phyloP scores from a whole-genome alignment of 2,329 filamentous ascomycete genomes.

The Fonsecaea nubica region DNA sequence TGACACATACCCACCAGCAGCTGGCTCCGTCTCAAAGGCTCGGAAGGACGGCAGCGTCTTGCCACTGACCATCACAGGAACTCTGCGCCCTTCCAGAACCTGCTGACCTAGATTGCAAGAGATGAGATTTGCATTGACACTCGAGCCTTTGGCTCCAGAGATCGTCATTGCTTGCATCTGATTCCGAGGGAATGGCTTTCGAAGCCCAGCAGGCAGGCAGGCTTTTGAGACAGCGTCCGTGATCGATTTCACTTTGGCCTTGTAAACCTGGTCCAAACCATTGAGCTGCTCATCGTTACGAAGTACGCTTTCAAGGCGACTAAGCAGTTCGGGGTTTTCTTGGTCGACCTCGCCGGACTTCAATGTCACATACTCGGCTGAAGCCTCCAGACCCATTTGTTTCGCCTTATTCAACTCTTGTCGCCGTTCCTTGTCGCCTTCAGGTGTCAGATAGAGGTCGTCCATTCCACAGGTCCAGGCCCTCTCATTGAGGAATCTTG shows the following conservation, averaged over 20 bases:
- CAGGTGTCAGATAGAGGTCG: slow-evolving; percentile 81
- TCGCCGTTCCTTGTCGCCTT: slow-evolving; percentile 75
- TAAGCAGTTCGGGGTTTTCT: slow-evolving; percentile 73
- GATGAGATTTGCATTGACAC: slow-evolving; percentile 95
- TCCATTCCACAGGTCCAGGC: slow-evolving; percentile 98
- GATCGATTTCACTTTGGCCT: slow-evolving; percentile 70
- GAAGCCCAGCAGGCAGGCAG: slow-evolving; percentile 80
- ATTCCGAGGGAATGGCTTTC: slow-evolving; percentile 93
- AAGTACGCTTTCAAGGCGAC: slow-evolving; percentile 84
- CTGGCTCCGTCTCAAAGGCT: slow-evolving; percentile 85
- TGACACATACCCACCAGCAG: slow-evolving; percentile 91
- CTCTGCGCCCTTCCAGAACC: slow-evolving; percentile 90
- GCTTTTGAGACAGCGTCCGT: slow-evolving; percentile 78
- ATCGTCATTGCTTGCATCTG: slow-evolving; percentile 99
- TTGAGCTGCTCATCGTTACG: slow-evolving; percentile 91
- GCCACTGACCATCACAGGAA: slow-evolving; percentile 96
- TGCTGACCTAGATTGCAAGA: slow-evolving; percentile 98
- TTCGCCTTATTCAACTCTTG: slow-evolving; percentile 72
- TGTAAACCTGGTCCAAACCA: slow-evolving; percentile 87
- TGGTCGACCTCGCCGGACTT: slow-evolving; percentile 67
- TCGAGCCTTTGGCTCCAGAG: slow-evolving; percentile 90
- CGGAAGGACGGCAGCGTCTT: slow-evolving; percentile 95
- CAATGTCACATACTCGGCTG: slow-evolving; percentile 86
- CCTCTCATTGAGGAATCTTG: slow-evolving; percentile 87
- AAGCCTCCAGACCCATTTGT: slow-evolving; percentile 76